Evolutionary conservation across 2,329 filamentous ascomycete genomes (phyloP).

Genomic region (Ustilaginoidea virens): DNA sequence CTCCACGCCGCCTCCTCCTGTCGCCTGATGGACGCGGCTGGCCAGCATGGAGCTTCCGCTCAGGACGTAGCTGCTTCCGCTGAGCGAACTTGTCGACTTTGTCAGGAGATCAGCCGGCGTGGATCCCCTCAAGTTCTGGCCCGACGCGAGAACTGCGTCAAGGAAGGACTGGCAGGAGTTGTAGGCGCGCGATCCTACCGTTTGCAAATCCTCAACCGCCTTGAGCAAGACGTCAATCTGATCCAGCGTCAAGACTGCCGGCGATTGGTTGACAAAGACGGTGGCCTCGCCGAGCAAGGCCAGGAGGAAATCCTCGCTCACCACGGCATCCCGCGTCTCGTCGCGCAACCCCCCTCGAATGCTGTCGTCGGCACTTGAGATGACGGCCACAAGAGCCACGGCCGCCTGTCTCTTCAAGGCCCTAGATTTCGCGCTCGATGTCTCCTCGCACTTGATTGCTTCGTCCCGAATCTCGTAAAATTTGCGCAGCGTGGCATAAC

Average conservation of each 20-base stretch:
- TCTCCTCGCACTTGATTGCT: conserved; percentile 12
- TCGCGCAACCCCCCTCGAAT: conserved; percentile 87
- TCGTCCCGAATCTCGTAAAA: conserved; percentile 80
- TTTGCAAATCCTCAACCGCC: conserved; percentile 66
- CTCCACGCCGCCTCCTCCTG: conserved; percentile 36
- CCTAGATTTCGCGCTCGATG: conserved; percentile 27
- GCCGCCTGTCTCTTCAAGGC: conserved; percentile 54
- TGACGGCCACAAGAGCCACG: conserved; percentile 62
- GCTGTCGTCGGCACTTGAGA: conserved; percentile 74
- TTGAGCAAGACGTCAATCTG: conserved; percentile 65
- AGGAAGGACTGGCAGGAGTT: conserved; percentile 66
- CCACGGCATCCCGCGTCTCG: conserved; percentile 61
- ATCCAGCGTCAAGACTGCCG: conserved; percentile 43
- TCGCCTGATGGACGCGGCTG: conserved; percentile 44
- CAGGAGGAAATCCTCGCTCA: conserved; percentile 77
- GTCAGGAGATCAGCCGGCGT: conserved; percentile 49
- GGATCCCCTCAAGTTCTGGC: conserved; percentile 44
- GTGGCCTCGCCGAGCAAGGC: conserved; percentile 72
- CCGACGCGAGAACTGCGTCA: conserved; percentile 56
- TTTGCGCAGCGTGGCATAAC: conserved; percentile 78
- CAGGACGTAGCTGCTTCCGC: conserved; percentile 50
- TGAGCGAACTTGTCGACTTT: conserved; percentile 40
- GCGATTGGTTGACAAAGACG: conserved; percentile 50
- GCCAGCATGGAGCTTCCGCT: conserved; percentile 60
- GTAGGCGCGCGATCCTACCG: conserved; percentile 57